A percentile compares a stretch with the other conserved stretches of the same genome.
phyloP scores from a whole-genome alignment of 805 yeast genomes.

The Candida nonsorbophila region DNA sequence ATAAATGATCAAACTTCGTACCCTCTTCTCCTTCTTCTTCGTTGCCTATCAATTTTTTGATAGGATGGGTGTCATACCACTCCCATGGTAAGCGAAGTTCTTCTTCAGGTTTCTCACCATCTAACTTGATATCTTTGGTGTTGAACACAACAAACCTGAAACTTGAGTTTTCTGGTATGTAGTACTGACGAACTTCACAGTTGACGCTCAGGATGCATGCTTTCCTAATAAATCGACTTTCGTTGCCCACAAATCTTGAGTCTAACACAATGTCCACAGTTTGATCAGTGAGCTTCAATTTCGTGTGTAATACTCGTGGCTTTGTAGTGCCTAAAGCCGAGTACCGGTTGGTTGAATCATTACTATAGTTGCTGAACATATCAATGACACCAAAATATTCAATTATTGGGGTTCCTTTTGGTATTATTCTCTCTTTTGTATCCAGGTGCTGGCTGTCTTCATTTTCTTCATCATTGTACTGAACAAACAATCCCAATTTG shows the following conservation, averaged over 20 bases:
- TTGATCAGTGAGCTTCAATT: slow-evolving; percentile 3
- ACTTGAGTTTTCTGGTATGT: slow-evolving; percentile 31
- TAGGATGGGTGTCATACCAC: slow-evolving; percentile 82
- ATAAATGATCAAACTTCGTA: slow-evolving; percentile 47
- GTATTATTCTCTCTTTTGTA: slow-evolving; percentile 18
- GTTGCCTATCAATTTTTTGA: slow-evolving; percentile 37
- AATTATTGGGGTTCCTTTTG: slow-evolving; percentile 45
- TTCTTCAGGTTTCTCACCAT: slow-evolving; percentile 40
- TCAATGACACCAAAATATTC: slow-evolving; percentile 75
- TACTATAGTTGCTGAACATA: slow-evolving; percentile 55
- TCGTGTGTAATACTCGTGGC: slow-evolving; percentile 29
- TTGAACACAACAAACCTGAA: slow-evolving; percentile 56
- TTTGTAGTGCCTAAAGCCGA: slow-evolving; percentile 63
- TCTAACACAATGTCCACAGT: slow-evolving; percentile 63
- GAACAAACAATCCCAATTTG: slow-evolving; percentile 55
- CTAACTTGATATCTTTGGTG: slow-evolving; percentile 41
- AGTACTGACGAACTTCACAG: slow-evolving; percentile 53
- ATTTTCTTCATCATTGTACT: slow-evolving; percentile 10
- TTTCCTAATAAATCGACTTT: slow-evolving; percentile 67
- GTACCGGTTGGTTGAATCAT: slow-evolving; percentile 73
- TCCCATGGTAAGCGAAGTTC: slow-evolving; percentile 84
- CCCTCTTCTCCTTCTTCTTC: slow-evolving; percentile 20
- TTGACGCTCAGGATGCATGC: slow-evolving; percentile 65
- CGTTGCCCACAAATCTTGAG: slow-evolving; percentile 74
- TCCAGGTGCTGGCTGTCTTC: not conserved